Evolutionary conservation across 768 basidiomycete species (phyloP).

Genomic region (Termitomyces eurrhizus): DNA sequence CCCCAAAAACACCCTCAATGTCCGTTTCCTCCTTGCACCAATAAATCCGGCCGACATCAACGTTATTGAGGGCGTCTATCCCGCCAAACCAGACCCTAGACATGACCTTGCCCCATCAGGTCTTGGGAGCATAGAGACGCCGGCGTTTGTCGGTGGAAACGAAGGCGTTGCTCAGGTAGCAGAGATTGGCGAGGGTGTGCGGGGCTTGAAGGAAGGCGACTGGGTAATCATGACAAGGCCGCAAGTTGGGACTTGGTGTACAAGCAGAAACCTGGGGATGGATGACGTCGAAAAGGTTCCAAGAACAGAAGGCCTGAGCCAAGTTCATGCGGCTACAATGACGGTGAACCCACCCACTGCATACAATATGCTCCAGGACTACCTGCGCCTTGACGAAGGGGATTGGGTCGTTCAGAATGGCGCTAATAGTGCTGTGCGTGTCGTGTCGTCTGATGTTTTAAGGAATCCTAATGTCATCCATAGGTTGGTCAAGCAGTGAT

Average conservation of each 20-base stretch:
- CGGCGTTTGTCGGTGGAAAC: constrained; percentile 66
- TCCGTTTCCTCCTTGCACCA: constrained; percentile 67
- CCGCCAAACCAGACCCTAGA: constrained; percentile 47
- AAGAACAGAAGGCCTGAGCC: constrained; percentile 38
- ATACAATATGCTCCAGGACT: constrained; percentile 76
- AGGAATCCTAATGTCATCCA: constrained; percentile 6
- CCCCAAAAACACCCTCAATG: constrained; percentile 51
- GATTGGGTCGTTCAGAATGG: constrained; percentile 89
- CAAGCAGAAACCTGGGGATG: constrained; percentile 47
- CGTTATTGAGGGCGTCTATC: constrained; percentile 81
- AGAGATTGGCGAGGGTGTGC: constrained; percentile 54
- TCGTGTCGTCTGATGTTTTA: not conserved
- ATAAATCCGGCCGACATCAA: constrained; percentile 84
- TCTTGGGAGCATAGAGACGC: constrained; percentile 25
- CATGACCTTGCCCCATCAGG: constrained; percentile 31
- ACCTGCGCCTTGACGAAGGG: constrained; percentile 55
- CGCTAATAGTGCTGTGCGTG: constrained; percentile 73
- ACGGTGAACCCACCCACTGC: constrained; percentile 86
- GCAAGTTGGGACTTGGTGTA: constrained; percentile 77
- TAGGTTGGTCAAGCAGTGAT: constrained; percentile 85
- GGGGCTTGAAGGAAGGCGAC: constrained; percentile 49
- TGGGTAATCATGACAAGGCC: constrained; percentile 70
- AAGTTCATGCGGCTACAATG: constrained; percentile 71
- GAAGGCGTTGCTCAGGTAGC: constrained; percentile 71
- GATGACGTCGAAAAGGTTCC: constrained; percentile 62